Conservation (phyloP, 768 basidiomycete genomes). For the Crepidotus variabilis region DNA sequence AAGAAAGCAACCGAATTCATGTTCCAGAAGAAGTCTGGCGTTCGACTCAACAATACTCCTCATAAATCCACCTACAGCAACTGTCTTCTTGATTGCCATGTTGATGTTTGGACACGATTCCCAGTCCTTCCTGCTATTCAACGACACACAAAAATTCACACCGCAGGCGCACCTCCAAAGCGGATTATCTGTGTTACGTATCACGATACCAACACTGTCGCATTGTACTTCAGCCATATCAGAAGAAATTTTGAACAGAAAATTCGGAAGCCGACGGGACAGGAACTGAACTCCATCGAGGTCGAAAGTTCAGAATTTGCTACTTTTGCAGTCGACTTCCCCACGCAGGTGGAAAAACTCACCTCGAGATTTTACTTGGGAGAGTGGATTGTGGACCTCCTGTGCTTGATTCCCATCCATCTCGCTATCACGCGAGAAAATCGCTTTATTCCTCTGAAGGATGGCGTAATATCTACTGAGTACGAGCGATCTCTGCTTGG, state of each 20-base stretch:
- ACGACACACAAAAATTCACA: slow-evolving; percentile 35
- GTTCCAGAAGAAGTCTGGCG: slow-evolving; percentile 41
- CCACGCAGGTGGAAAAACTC: not conserved
- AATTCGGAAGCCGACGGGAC: slow-evolving; percentile 50
- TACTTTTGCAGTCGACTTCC: not conserved
- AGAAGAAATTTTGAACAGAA: slow-evolving; percentile 42
- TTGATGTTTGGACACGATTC: slow-evolving; percentile 58
- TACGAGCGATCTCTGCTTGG: slow-evolving; percentile 53
- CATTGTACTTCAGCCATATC: slow-evolving; percentile 40
- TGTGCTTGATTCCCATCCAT: slow-evolving; percentile 65
- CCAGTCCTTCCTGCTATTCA: slow-evolving; percentile 52
- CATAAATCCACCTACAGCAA: slow-evolving; percentile 36
- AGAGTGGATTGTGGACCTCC: slow-evolving; percentile 59
- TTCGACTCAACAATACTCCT: slow-evolving; percentile 12
- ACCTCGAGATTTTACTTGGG: slow-evolving; percentile 41
- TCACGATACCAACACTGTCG: slow-evolving; percentile 22
- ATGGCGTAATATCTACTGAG: slow-evolving; percentile 43
- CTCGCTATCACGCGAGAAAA: slow-evolving; percentile 58
- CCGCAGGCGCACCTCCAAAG: slow-evolving; percentile 16
- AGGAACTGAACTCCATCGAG: slow-evolving; percentile 33
- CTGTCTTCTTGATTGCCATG: slow-evolving; percentile 48
- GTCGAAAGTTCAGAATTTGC: slow-evolving; percentile 18
- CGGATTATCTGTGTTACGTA: slow-evolving; percentile 43
- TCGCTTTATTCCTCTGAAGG: slow-evolving; percentile 57
- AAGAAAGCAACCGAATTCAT: slow-evolving; percentile 52